Percentiles rank a stretch among this genome's conserved stretches.
phyloP scores from a whole-genome alignment of 2,329 filamentous ascomycete genomes.

The Dactylellina drechsleri region DNA sequence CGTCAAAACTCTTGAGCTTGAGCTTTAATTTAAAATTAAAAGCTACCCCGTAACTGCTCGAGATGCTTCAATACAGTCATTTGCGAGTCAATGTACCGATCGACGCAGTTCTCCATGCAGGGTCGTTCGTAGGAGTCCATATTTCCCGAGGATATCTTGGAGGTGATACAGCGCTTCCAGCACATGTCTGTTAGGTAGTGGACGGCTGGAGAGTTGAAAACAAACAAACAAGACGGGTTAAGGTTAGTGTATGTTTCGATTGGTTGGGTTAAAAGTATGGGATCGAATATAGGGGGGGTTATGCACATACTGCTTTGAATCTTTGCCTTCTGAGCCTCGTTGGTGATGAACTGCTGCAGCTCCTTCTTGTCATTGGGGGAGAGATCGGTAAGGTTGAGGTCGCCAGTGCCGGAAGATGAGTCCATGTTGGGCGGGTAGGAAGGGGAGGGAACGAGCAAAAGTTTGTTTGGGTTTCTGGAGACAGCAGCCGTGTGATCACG shows the following conservation, averaged over 20 bases:
- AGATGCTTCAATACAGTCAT: conserved; percentile 85
- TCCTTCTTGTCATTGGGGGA: conserved; percentile 85
- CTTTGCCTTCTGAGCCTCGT: conserved; percentile 82
- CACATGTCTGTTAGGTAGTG: conserved; percentile 79
- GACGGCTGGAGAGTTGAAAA: conserved; percentile 66
- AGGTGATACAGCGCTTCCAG: conserved; percentile 92
- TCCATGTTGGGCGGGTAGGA: conserved; percentile 59
- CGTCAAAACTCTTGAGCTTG: too few species aligned
- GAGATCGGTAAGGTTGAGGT: conserved; percentile 76
- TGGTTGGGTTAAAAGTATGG: background rate
- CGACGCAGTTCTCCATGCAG: conserved; percentile 91
- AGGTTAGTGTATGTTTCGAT: background rate
- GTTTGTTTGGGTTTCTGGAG: too few species aligned
- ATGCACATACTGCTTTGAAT: conserved; percentile 66
- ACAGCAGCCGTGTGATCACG: too few species aligned
- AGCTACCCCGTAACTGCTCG: conserved; percentile 69
- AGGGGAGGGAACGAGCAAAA: background rate
- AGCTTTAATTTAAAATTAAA: conserved; percentile 24
- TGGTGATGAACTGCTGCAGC: conserved; percentile 83
- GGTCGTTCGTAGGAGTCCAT: conserved; percentile 81
- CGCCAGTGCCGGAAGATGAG: conserved; percentile 42
- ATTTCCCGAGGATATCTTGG: conserved; percentile 73
- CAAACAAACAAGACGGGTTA: conserved; percentile 58
- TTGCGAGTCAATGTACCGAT: conserved; percentile 91
- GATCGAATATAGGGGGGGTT: conserved; percentile 4